Conservation (phyloP, 257 asterid species). For the Lycium barbarum region DNA sequence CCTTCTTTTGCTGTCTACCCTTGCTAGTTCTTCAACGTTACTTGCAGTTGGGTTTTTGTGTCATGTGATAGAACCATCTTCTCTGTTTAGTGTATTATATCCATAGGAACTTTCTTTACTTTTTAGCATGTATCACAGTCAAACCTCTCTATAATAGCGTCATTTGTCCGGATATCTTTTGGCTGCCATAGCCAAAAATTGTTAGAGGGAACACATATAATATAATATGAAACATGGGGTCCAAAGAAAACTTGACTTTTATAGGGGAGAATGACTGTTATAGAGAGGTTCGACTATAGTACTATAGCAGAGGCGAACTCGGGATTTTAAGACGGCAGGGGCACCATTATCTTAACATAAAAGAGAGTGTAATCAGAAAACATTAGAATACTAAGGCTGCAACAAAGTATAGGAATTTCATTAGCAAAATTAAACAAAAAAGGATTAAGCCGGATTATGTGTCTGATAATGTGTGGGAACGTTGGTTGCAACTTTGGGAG, state of each 20-base stretch:
- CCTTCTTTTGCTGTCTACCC: slow-evolving; percentile 10
- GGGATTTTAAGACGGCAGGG: no score
- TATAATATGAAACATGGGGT: not conserved
- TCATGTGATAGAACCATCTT: slow-evolving; percentile 25
- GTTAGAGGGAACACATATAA: not conserved
- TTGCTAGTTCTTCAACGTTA: not conserved
- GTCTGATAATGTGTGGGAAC: no score
- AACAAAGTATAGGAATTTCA: no score
- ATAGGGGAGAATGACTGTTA: not conserved
- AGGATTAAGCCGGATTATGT: no score
- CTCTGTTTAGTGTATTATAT: not conserved
- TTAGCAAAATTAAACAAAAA: no score
- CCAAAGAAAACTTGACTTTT: not conserved
- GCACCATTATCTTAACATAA: no score
- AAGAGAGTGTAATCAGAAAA: no score
- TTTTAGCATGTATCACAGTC: not conserved
- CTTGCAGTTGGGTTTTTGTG: not conserved
- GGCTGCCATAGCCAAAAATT: not conserved
- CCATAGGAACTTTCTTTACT: not conserved
- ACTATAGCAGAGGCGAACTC: not conserved
- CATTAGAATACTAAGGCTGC: no score
- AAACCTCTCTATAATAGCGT: not conserved
- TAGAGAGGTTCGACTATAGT: no score
- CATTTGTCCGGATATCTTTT: not conserved
- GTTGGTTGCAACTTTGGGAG: no score